Percentiles rank a stretch among this genome's conserved stretches.
These are phyloP conservation scores for thale cress (Arabidopsis thaliana) DNA, from an alignment of 345 rosid species.

Conservation along the genomic window TAIR10.1 NC_003075.7:199001-199500, in stretches of 20 bases:
- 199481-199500: too few relatives aligned
- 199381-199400: background rate
- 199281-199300: background rate
- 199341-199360: background rate
- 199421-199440: too few relatives aligned
- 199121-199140: background rate
- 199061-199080: background rate
- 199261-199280: too few relatives aligned
- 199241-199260: too few relatives aligned
- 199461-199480: background rate
- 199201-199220: background rate
- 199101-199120: background rate
- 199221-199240: background rate
- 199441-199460: too few relatives aligned
- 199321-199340: background rate
- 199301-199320: too few relatives aligned
- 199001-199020: background rate
- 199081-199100: background rate
- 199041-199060: background rate
- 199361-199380: background rate
- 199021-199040: background rate
- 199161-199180: background rate
- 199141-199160: background rate
- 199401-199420: too few relatives aligned
- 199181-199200: background rate